These are phyloP conservation scores for Tetrapisispora namnaoensis DNA, from an alignment of 805 yeast genomes.

Conservation along the genomic window DNA sequence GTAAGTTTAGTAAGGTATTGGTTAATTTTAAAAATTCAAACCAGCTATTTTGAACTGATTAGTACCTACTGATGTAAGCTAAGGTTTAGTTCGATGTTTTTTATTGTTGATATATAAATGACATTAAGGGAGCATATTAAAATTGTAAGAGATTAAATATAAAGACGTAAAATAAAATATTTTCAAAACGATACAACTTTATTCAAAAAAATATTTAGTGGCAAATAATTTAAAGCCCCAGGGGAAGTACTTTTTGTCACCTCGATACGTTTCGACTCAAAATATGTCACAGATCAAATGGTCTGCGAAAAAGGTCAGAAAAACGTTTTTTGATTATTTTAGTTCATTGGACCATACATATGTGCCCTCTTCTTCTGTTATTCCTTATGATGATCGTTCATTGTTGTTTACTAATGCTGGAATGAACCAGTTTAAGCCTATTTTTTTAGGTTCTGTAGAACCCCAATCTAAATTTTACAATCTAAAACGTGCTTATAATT, in stretches of 20 bases:
- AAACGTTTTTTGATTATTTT: constrained; percentile 78
- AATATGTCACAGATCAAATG: constrained; percentile 26
- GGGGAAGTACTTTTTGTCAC: not conserved
- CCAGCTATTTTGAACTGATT: too few species aligned
- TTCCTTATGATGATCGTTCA: constrained; percentile 97
- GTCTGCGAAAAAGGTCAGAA: constrained; percentile 54
- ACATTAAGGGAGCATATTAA: not conserved
- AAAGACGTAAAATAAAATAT: not conserved
- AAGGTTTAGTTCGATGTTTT: too few species aligned
- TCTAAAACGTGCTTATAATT: constrained; percentile 83
- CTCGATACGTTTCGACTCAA: not conserved
- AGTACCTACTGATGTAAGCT: too few species aligned
- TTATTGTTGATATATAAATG: not conserved
- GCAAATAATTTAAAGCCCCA: not conserved
- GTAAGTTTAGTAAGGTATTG: too few species aligned
- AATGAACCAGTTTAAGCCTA: constrained; percentile 98
- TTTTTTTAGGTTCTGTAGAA: constrained; percentile 92
- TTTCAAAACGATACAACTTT: not conserved
- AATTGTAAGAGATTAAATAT: not conserved
- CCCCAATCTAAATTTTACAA: constrained; percentile 80
- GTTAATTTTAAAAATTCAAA: too few species aligned
- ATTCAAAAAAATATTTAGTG: not conserved
- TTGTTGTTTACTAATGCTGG: constrained; percentile 96
- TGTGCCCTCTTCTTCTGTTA: constrained; percentile 87
- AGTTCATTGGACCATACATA: constrained; percentile 58